These are phyloP conservation scores for Dissophora ornata DNA, from an alignment of 192 early-diverging fungal species.

Conservation along the genomic window DNA sequence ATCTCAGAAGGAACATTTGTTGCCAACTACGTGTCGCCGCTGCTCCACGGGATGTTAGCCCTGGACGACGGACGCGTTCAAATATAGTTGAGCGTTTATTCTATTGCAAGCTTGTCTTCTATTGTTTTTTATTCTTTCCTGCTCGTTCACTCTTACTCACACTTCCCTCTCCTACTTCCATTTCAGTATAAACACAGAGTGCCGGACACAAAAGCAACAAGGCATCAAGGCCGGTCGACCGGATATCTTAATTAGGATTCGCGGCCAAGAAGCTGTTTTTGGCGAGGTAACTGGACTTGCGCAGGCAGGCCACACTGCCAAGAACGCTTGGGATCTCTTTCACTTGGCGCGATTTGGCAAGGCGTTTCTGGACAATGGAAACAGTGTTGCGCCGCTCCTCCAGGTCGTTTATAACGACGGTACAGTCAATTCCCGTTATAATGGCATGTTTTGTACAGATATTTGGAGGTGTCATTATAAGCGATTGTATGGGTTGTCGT, in stretches of 20 bases:
- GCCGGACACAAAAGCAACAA: conserved; percentile 15
- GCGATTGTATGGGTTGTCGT: too few species aligned
- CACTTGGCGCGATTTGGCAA: conserved; percentile 3
- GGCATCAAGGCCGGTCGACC: conserved; percentile 18
- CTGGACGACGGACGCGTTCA: conserved; percentile 5
- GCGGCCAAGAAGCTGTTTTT: conserved; percentile 11
- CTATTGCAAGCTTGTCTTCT: neutral
- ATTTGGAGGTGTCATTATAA: too few species aligned
- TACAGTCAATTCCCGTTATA: too few species aligned
- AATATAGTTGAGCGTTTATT: neutral
- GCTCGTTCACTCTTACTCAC: too few species aligned
- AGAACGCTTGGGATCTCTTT: conserved; percentile 15
- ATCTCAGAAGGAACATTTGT: conserved; percentile 5
- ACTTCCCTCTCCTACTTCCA: too few species aligned
- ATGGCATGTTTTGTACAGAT: too few species aligned
- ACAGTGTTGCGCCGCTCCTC: conserved; percentile 6
- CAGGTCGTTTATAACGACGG: conserved; percentile 13
- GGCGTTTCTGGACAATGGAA: conserved; percentile 10
- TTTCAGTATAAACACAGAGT: conserved; percentile 11
- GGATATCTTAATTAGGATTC: conserved; percentile 12
- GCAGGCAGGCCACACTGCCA: neutral
- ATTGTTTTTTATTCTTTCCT: neutral
- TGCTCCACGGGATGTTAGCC: neutral
- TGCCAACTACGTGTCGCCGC: neutral
- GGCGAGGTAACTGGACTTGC: conserved; percentile 14